Conservation (phyloP, 75 land plant species). For the Pinus tabuliformis region DNA sequence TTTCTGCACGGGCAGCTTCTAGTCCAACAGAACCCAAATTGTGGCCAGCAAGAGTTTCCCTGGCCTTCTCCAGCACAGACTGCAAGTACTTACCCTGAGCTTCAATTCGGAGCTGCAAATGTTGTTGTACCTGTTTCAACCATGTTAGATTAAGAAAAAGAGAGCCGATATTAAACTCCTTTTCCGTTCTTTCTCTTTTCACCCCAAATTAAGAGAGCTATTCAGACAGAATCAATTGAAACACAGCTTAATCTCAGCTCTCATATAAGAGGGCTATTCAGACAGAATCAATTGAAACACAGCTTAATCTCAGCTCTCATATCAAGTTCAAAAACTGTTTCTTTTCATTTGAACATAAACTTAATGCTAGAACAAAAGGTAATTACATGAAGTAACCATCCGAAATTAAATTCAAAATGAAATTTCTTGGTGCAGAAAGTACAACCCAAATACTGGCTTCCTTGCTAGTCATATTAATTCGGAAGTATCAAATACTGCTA, state of each 20-base stretch:
- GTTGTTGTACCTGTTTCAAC: conserved; percentile 77
- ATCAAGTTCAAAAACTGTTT: neutral
- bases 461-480: neutral
- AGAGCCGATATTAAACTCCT: neutral
- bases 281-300: neutral
- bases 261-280: neutral
- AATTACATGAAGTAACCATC: neutral
- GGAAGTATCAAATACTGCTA: neutral
- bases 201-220: neutral
- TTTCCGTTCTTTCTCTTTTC: neutral
- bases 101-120: conserved; percentile 91
- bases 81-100: conserved; percentile 97
- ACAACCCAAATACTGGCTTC: too few species aligned
- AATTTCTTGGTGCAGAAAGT: neutral
- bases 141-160: neutral
- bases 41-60: conserved; percentile 72
- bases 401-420: neutral
- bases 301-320: neutral
- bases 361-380: neutral
- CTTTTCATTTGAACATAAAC: conserved; percentile 1
- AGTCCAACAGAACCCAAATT: conserved; percentile 41
- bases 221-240: neutral
- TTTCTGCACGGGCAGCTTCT: conserved; percentile 76
- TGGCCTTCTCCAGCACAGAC: conserved; percentile 78
- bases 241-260: neutral